phyloP scores from a whole-genome alignment of 2,329 filamentous ascomycete species.

The Huntiella omanensis region DNA sequence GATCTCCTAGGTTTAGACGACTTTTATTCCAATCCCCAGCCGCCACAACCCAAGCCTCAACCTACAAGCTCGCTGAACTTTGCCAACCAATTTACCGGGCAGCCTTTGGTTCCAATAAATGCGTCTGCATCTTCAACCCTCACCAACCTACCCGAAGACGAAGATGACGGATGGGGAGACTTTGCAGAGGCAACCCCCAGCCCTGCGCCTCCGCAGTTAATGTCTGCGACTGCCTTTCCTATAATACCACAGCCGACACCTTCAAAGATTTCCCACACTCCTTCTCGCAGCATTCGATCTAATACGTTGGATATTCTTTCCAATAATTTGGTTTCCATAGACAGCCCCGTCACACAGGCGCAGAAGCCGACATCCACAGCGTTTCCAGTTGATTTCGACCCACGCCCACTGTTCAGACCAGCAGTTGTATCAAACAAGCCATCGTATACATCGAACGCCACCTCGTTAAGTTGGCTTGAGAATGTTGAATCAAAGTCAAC shows the following conservation, averaged over 20 bases:
- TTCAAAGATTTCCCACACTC: not conserved
- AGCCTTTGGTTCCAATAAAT: slow-evolving; percentile 13
- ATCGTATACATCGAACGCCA: slow-evolving; percentile 10
- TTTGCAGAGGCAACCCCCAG: slow-evolving; percentile 35
- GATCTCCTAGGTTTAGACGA: slow-evolving; percentile 46
- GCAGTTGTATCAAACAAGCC: not conserved
- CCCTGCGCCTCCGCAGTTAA: not conserved
- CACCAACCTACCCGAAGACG: slow-evolving; percentile 18
- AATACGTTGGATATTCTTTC: slow-evolving; percentile 34
- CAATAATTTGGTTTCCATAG: slow-evolving; percentile 23
- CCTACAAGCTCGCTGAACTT: not conserved
- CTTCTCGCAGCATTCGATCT: slow-evolving; percentile 21
- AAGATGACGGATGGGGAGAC: slow-evolving; percentile 49
- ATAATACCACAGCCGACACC: not conserved
- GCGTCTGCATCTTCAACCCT: slow-evolving; percentile 4
- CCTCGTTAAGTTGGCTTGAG: no score
- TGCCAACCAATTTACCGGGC: slow-evolving; percentile 8
- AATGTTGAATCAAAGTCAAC: slow-evolving; percentile 11
- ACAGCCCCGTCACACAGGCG: not conserved
- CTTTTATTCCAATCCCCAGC: slow-evolving; percentile 21
- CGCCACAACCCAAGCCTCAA: slow-evolving; percentile 8
- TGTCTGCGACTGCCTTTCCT: not conserved
- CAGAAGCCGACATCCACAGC: no score
- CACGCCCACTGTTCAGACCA: no score
- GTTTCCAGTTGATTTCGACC: no score